Evolutionary conservation across 495 filamentous ascomycete species (phyloP), one percentile per base, ranked within the genome.

Genomic region (Annulohypoxylon moriforme): DNA sequence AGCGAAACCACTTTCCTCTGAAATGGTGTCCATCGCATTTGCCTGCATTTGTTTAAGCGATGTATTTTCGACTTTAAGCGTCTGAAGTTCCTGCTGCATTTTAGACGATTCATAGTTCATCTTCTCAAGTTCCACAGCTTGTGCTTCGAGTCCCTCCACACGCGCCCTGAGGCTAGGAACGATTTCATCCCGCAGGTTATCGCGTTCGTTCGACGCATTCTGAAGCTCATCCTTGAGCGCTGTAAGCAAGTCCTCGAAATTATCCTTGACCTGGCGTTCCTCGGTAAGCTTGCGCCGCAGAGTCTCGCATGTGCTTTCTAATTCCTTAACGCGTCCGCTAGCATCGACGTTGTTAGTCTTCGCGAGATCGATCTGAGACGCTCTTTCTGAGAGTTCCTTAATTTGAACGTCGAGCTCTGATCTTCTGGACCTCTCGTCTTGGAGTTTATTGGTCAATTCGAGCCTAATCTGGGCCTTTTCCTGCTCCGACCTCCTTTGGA

Each of bases 381-480:
- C 89, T 72, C 91, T 88, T 29, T 89, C 89, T 70, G 96, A 93
- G 13, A 99, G 80, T 38, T 90, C 87, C 49, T 90, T 90, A 40
- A 97, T 90, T 78, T 97, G 93, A 49, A 85, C 85, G 78, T 98
- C 95, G 29, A 96, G 86, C 44, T 87, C 84, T 66, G 91, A 88
- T 31, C 96, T 86, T 69, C 86, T 87, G 24, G 85, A 79, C 44
- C 94, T 89, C 79, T 98, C 96, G 58, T 96, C 92, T 74, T 97
- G 92, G 63, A 96, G 82, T 74, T 92, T 95, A 60, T 90, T 87
- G 1, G 90, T 90, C 61, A 97, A 85, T 49, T 96, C 92, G 25
- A 97, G 87, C 75, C 93, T 91, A 61, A 98, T 84, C 75, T 93
- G 90, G 7, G 94, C 96, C 69, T 92, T 93, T 71, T 98, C 94